A percentile compares a stretch with the other conserved stretches of the same genome.
Conservation (phyloP, 176 grass and related monocot genomes). For the Bothriochloa decipiens region DNA sequence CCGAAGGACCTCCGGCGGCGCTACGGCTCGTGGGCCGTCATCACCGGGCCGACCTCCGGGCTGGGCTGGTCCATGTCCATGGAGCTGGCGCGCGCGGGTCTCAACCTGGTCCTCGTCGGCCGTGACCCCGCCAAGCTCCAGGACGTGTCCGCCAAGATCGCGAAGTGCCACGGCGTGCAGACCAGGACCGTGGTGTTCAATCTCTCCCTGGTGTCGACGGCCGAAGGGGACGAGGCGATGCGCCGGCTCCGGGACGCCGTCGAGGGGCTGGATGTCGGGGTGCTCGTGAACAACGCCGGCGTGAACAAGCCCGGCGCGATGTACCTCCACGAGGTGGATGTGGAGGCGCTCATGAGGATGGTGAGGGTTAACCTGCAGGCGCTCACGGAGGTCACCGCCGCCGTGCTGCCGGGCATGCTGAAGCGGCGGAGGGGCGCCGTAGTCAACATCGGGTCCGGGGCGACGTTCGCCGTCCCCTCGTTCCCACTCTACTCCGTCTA, state of each 20-base stretch:
- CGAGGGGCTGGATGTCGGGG: neutral
- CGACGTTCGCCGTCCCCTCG: neutral
- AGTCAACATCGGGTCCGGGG: neutral
- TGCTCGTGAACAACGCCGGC: neutral
- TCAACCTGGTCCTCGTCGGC: neutral
- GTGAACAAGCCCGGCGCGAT: neutral
- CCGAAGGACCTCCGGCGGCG: neutral
- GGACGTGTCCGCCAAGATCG: neutral
- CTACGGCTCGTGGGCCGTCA: neutral
- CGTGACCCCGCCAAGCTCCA: neutral
- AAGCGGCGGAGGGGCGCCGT: neutral
- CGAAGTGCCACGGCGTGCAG: neutral
- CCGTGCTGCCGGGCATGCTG: neutral
- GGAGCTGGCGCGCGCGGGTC: neutral
- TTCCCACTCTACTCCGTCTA: conserved; percentile 2
- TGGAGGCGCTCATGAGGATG: neutral
- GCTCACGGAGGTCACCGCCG: neutral
- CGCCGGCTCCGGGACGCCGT: neutral
- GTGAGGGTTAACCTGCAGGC: neutral
- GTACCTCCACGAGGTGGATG: neutral
- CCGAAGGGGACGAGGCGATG: neutral
- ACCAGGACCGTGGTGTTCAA: neutral
- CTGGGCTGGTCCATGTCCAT: neutral
- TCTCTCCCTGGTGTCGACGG: neutral
- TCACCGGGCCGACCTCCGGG: neutral